phyloP scores from a whole-genome alignment of 1,284 basidiomycete species.

The Psilocybe mexicana region DNA sequence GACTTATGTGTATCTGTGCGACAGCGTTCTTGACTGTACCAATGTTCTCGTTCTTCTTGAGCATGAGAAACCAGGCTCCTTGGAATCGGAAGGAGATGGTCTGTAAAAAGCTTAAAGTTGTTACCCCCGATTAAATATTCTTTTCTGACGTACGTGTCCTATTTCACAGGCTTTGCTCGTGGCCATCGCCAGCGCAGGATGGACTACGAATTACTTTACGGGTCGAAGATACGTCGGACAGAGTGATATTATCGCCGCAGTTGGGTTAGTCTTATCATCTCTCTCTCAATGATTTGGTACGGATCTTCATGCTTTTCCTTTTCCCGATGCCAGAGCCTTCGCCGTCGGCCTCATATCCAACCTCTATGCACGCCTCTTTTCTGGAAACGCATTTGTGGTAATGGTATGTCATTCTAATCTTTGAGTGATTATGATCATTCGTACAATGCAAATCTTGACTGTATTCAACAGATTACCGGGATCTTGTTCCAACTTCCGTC shows the following conservation, averaged over 20 bases:
- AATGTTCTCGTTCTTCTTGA: conserved; percentile 72
- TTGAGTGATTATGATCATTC: not conserved
- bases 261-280: conserved; percentile 45
- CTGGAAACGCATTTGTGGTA: conserved; percentile 77
- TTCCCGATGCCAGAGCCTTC: conserved; percentile 56
- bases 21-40: conserved; percentile 82
- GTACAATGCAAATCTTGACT: not conserved
- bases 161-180: conserved; percentile 52
- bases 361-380: conserved; percentile 79
- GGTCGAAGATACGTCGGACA: conserved; percentile 66
- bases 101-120: conserved; percentile 19
- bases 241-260: conserved; percentile 72
- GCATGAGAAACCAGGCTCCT: conserved; percentile 77
- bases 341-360: conserved; percentile 85
- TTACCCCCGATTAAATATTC: not conserved
- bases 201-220: conserved; percentile 79
- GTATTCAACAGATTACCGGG: conserved; percentile 61
- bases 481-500: conserved; percentile 89
- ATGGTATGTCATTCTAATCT: conserved; percentile 45
- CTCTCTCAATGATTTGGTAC: not conserved
- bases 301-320: conserved; percentile 17
- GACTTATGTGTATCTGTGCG: not conserved
- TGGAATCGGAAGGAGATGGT: conserved; percentile 73
- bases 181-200: conserved; percentile 73
- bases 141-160: not conserved